Conservation (phyloP, 345 rosid genomes). For the Odontarrhena argentea region DNA sequence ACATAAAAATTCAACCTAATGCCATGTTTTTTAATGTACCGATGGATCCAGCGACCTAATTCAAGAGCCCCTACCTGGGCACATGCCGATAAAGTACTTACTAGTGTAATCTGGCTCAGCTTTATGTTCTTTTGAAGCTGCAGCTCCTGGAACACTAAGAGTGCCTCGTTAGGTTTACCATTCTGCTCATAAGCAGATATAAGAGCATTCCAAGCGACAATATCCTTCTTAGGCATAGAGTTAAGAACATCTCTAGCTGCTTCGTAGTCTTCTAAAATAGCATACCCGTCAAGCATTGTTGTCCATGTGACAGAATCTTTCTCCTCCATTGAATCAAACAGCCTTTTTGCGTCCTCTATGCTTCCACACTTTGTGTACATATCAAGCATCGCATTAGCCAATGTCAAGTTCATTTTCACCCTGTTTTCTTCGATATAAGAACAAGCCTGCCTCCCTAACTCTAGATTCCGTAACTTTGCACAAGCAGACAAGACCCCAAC, state of each 20-base stretch:
- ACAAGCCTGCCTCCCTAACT: conserved; percentile 59
- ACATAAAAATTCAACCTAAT: conserved; percentile 58
- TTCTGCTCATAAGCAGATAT: conserved; percentile 73
- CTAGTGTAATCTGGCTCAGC: conserved; percentile 64
- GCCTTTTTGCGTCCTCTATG: conserved; percentile 56
- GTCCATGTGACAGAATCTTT: conserved; percentile 72
- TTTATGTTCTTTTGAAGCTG: conserved; percentile 46
- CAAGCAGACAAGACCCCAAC: conserved; percentile 69
- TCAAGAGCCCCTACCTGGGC: conserved; percentile 68
- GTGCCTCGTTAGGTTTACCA: conserved; percentile 64
- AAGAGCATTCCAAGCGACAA: conserved; percentile 67
- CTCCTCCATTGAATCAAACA: conserved; percentile 59
- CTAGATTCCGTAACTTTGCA: conserved; percentile 55
- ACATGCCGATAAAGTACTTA: conserved; percentile 65
- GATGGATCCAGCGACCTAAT: conserved; percentile 58
- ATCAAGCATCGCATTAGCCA: conserved; percentile 73
- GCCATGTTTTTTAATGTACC: conserved; percentile 50
- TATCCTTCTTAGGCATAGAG: conserved; percentile 56
- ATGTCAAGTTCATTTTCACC: conserved; percentile 50
- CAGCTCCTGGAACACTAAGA: conserved; percentile 58
- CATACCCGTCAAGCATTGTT: conserved; percentile 75
- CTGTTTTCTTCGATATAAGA: conserved; percentile 48
- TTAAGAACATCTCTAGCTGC: conserved; percentile 55
- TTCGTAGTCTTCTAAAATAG: conserved; percentile 53
- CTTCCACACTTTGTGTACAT: conserved; percentile 74